Base-by-base conservation (phyloP, 441 rosid species). In the Omphalea diandra region DNA sequence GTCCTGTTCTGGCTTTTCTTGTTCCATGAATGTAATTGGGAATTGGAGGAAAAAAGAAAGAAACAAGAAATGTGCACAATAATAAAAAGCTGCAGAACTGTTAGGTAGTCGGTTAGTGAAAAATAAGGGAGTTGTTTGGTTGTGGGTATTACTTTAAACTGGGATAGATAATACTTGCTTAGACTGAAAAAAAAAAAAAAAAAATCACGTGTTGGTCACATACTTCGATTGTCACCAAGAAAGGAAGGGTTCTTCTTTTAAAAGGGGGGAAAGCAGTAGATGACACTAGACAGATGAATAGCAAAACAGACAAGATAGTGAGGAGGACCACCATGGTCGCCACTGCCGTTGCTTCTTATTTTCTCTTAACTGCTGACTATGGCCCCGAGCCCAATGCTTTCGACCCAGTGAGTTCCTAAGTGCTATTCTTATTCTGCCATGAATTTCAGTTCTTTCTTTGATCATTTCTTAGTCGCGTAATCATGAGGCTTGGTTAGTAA, bases 241-340 rank as follows among this genome's bases (percentile, higher is more conserved):
- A n/a, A n/a, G n/a, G n/a, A n/a, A n/a, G n/a, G n/a, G n/a, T n/a
- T n/a, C n/a, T n/a, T n/a, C n/a, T n/a, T n/a, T n/a, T n/a, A n/a
- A 3, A 65, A n/a, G 22, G 2, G 20, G 17, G 18, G 26, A 53
- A 38, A 53, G 43, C 24, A 1, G 11, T 0, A 55, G 63, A 50
- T 10, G 43, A n/a, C n/a, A n/a, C n/a, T n/a, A n/a, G n/a, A n/a
- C 33, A 4, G 70, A 87, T 93, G 87, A 84, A 86, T 75, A 89
- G 90, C 8, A 76, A 75, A 70, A 73, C 83, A 40, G 97, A 93
- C 72, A 91, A 88, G 82, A 41, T 93, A 11, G 90, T 93, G 84
- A 88, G 86, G 87, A 87, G 89, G 67, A 88, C 87, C 22, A 91
- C 98, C 9, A 83, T 89, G 88, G 91, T 87, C 79, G 96, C 94